These are phyloP conservation scores for Plectosphaerella plurivora DNA, from an alignment of 2,329 filamentous ascomycete genomes.

Conservation along the genomic window DNA sequence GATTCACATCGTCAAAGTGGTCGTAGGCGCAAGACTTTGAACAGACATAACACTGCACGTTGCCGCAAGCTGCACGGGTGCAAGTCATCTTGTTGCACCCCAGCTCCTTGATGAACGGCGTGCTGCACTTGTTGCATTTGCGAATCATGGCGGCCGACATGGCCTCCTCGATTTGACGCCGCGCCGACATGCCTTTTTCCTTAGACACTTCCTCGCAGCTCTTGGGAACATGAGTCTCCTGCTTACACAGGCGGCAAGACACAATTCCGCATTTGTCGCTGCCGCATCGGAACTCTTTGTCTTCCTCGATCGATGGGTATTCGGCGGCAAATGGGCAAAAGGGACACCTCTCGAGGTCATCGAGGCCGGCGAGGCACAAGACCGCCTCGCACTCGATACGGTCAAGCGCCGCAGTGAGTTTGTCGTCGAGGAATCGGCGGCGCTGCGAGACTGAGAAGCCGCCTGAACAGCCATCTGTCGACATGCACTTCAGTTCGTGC, in stretches of 20 bases:
- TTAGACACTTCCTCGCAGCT: conserved; percentile 63
- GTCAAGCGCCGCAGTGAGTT: conserved; percentile 58
- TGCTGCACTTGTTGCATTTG: conserved; percentile 65
- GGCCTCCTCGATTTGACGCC: conserved; percentile 73
- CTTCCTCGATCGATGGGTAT: conserved; percentile 59
- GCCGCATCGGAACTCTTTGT: conserved; percentile 71
- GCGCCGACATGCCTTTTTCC: conserved; percentile 55
- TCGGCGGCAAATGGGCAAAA: conserved; percentile 80
- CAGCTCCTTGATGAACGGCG: conserved; percentile 71
- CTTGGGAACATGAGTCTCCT: conserved; percentile 66
- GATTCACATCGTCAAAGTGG: conserved; percentile 59
- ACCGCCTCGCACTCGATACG: conserved; percentile 67
- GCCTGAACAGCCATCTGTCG: conserved; percentile 59
- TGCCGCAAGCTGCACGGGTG: conserved; percentile 43
- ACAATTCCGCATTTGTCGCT: conserved; percentile 59
- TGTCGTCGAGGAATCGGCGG: conserved; percentile 51
- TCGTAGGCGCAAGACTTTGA: conserved; percentile 60
- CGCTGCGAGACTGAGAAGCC: conserved; percentile 55
- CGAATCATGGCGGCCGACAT: conserved; percentile 78
- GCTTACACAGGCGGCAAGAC: conserved; percentile 65
- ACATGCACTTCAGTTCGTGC: conserved; percentile 68
- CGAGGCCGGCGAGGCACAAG: conserved; percentile 64
- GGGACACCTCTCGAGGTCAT: conserved; percentile 71
- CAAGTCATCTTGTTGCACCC: conserved; percentile 87
- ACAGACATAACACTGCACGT: conserved; percentile 67